Evolutionary conservation across 768 basidiomycete genomes (phyloP), one percentile per base, ranked within the genome.

Genomic region (Termitomyces sp.): DNA sequence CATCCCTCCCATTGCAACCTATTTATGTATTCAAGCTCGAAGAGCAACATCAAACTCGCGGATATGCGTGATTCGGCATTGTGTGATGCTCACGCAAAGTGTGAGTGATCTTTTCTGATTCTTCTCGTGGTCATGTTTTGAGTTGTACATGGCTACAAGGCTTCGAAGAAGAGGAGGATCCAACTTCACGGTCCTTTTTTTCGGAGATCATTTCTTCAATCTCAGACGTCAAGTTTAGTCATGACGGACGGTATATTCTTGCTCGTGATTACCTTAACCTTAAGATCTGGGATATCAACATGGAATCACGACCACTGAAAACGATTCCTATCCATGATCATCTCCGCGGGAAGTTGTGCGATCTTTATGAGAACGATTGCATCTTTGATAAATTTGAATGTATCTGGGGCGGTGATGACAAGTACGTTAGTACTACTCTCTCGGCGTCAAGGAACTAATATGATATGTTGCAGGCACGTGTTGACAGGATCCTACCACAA

Each of bases 371-470:
- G 79, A 99, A 98, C 68, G 97, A 99, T 69, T 98, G 97, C 75
- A 99, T 99, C 69, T 99, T 98, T 72, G 97, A 99, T 81, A 98
- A 98, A 75, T 99, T 98, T 66, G 97, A 99, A 76, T 98, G 97
- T 72, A 89, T 93, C 22, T 99, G 95, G 90, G 91, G 91, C 63
- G 97, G 97, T 39, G 92, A 97, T 70, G 96, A 92, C 71, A 87
- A 88, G 97, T 88, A 75, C 73, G 96, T 79, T 60, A 49, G 50
- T 58, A 55, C 24, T 49, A 20, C 27, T 15, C 27, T 41, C 55
- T 54, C 30, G 24, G 24, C 54, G 54, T 56, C 16, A 47, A 51
- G 13, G 20, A 53, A 41, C 65, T 73, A 51, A 71, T 58, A 51
- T 59, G 6, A 51, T 52, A 37, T 18, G 44, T 61, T n/a, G 45